Percentiles rank a stretch among this genome's conserved stretches.
These are phyloP conservation scores for Colletotrichum agaves DNA, from an alignment of 2,329 filamentous ascomycete species.

Conservation along the genomic window DNA sequence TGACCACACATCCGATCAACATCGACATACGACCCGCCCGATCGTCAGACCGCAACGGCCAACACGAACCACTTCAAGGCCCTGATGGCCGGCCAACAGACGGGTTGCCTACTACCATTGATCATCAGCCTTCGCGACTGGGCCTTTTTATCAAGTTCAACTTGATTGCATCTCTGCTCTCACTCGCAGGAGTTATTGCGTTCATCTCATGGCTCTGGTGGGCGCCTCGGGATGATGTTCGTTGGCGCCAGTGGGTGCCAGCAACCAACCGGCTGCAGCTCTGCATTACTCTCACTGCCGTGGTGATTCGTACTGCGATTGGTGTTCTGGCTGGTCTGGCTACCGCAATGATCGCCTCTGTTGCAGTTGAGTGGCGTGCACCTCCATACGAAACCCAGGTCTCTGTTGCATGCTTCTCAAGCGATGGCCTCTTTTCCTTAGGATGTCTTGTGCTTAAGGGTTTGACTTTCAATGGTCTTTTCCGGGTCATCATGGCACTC, in stretches of 20 bases:
- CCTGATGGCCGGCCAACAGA: neutral
- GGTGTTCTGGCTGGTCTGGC: conserved; percentile 1
- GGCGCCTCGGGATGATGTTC: neutral
- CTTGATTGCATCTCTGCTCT: neutral
- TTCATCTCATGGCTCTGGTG: conserved; percentile 17
- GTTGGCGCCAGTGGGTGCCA: conserved; percentile 1
- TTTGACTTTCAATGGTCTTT: no score
- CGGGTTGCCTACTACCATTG: no score
- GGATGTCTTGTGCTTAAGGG: no score
- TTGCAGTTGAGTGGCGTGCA: conserved; percentile 14
- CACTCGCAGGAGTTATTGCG: neutral
- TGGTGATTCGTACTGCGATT: neutral
- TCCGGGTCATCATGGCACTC: no score
- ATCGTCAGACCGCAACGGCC: neutral
- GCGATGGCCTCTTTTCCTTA: no score
- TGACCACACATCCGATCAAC: neutral
- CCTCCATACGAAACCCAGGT: neutral
- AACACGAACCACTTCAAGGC: neutral
- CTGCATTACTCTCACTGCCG: neutral
- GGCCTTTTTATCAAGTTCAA: conserved; percentile 1
- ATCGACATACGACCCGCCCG: neutral
- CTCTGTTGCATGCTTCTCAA: no score
- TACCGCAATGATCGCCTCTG: conserved; percentile 18
- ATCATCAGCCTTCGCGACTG: no score
- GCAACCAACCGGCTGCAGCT: neutral